phyloP scores from a whole-genome alignment of 805 yeast species.

The Wickerhamomyces queroliae region DNA sequence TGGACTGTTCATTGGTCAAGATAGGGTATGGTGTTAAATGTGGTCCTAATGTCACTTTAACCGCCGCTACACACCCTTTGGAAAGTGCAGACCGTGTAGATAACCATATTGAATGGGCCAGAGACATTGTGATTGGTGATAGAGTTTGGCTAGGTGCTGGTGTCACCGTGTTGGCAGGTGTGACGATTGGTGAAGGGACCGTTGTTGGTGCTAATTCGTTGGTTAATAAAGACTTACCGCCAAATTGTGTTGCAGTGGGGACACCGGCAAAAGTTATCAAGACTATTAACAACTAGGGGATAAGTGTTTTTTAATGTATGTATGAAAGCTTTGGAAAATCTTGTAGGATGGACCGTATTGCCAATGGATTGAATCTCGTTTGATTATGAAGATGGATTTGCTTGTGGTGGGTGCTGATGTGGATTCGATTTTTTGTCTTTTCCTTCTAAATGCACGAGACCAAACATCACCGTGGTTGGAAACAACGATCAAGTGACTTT shows the following conservation, averaged over 20 bases:
- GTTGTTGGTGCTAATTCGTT: slow-evolving; percentile 67
- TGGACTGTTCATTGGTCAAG: slow-evolving; percentile 55
- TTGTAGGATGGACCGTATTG: slow-evolving; percentile 9
- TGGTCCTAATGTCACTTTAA: slow-evolving; percentile 58
- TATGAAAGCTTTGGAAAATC: slow-evolving; percentile 19
- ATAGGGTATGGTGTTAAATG: slow-evolving; percentile 55
- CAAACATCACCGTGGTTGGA: slow-evolving; percentile 18
- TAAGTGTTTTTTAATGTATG: slow-evolving; percentile 5
- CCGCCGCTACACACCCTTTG: slow-evolving; percentile 61
- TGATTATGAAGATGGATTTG: slow-evolving; percentile 8
- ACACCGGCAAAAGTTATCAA: slow-evolving; percentile 49
- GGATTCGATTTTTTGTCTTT: slow-evolving; percentile 1
- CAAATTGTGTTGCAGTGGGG: slow-evolving; percentile 54
- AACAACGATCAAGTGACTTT: neutral
- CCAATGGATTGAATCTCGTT: slow-evolving; percentile 10
- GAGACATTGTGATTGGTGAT: slow-evolving; percentile 54
- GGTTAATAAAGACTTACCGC: slow-evolving; percentile 52
- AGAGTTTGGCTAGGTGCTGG: slow-evolving; percentile 66
- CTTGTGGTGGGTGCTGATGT: neutral
- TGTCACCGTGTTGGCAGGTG: slow-evolving; percentile 56
- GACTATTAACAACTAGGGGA: slow-evolving; percentile 1
- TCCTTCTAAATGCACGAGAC: slow-evolving; percentile 21
- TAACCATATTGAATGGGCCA: slow-evolving; percentile 41
- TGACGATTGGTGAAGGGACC: slow-evolving; percentile 54
- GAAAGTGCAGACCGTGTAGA: slow-evolving; percentile 38